Conservation (phyloP, 805 yeast genomes). For the Spathaspora arborariae region DNA sequence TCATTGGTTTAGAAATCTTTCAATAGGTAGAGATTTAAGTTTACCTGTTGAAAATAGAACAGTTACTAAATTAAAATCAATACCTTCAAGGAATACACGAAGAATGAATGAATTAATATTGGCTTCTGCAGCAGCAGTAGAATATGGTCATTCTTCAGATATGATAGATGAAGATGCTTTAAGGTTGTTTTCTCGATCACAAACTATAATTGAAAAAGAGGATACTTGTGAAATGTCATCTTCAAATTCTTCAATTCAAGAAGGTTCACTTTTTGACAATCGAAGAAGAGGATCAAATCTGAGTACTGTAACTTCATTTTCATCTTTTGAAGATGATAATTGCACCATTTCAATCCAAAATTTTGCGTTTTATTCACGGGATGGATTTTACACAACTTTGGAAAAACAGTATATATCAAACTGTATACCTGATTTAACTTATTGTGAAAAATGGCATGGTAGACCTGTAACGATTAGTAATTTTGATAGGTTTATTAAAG, state of each 20-base stretch:
- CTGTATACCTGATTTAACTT: conserved; percentile 36
- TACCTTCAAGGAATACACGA: conserved; percentile 18
- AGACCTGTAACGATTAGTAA: conserved; percentile 17
- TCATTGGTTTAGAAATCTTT: conserved; percentile 34
- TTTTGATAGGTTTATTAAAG: conserved; percentile 8
- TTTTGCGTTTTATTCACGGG: conserved; percentile 9
- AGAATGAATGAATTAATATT: conserved; percentile 21
- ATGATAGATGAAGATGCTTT: neutral
- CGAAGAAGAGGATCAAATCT: conserved; percentile 4
- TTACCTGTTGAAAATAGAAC: conserved; percentile 24
- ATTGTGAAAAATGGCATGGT: conserved; percentile 36
- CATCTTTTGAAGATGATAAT: neutral
- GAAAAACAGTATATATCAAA: conserved; percentile 36
- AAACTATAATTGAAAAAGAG: neutral
- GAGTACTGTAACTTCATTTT: neutral
- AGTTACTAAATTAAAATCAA: conserved; percentile 21
- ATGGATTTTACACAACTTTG: conserved; percentile 12
- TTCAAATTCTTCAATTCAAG: neutral
- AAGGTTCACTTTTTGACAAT: conserved; percentile 8
- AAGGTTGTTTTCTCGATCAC: neutral
- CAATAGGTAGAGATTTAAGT: conserved; percentile 33
- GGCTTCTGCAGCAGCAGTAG: conserved; percentile 20
- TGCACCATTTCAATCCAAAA: conserved; percentile 1
- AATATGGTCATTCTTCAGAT: neutral
- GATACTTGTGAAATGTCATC: neutral